Evolutionary conservation across 2,329 filamentous ascomycete genomes (phyloP), one percentile per base, ranked within the genome.

Genomic region (Botryotinia globosa): DNA sequence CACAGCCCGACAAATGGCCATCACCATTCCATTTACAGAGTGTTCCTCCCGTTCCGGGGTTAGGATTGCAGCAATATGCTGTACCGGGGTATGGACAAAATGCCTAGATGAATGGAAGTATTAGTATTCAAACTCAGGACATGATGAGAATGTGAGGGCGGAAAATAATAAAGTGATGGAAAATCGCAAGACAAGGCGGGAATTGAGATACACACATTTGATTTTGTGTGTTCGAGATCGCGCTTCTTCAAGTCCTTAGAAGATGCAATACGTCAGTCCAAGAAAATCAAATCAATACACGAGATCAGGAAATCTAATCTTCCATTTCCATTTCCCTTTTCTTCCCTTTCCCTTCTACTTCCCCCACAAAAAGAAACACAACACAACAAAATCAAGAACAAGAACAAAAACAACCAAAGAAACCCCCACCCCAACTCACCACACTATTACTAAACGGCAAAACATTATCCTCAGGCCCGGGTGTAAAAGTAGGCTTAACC

Each of bases 401-500:
- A 8, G n/a, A 51, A 14, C 6, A 14, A 6, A n/a, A n/a, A n/a
- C 25, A 37, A 16, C 4, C 56, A 29, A 39, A 58, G n/a, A 68
- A 68, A 44, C 2, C 20, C 1, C 20, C 29, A 39, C 4, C 4
- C 44, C 3, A 39, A 66, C 69, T 39, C 45, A 71, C 69, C 42
- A 65, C 69, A 54, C 69, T 56, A 65, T 71, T 44, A 25, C 58
- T 32, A 70, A 70, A 70, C 32, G 68, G 58, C 68, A 54, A 4
- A 0, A 70, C 34, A n/a, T 54, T 14, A 54, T 70, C 68, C 9
- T 32, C 22, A 1, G 68, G 58, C 5, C 5, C n/a, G 1, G 68
- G 54, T 32, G 34, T 48, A 70, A 64, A 70, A 42, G 14, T 51
- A 34, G 68, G 58, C 44, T 70, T 64, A 1, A 63, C 59, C 22